Evolutionary conservation across 169 alveolate species (phyloP).

Genomic region (Besnoitia besnoiti): DNA sequence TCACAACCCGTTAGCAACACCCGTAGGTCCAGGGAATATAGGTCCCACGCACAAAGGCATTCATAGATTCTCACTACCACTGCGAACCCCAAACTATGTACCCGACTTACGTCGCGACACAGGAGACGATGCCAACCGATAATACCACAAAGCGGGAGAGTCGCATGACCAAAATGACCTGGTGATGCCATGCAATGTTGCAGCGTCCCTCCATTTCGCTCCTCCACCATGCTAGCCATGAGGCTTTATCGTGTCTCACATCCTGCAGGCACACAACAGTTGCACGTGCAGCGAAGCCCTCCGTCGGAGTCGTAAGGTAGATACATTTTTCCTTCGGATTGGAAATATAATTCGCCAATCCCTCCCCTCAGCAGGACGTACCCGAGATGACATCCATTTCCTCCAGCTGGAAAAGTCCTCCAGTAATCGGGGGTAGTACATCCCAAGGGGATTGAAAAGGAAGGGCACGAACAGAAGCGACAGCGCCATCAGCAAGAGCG

Average conservation of each 20-base stretch:
- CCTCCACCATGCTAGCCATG: conserved; percentile 69
- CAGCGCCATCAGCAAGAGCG: conserved; percentile 59
- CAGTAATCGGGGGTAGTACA: conserved; percentile 64
- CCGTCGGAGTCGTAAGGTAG: no score
- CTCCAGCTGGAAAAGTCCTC: conserved; percentile 66
- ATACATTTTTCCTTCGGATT: no score
- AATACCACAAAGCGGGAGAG: conserved; percentile 55
- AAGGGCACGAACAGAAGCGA: conserved; percentile 63
- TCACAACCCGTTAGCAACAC: neutral
- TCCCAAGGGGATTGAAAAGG: conserved; percentile 65
- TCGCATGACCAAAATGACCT: conserved; percentile 56
- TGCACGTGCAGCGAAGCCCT: neutral
- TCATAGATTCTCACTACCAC: neutral
- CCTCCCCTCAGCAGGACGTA: neutral
- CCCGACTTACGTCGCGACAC: conserved; percentile 64
- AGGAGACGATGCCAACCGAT: conserved; percentile 65
- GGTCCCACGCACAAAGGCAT: neutral
- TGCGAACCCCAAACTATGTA: neutral
- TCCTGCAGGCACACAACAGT: conserved; percentile 44
- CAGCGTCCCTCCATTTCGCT: conserved; percentile 66
- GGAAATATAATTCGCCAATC: no score
- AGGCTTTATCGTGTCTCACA: conserved; percentile 44
- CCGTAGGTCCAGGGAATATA: neutral
- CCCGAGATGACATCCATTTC: conserved; percentile 64
- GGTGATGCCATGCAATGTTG: conserved; percentile 67